Evolutionary conservation across 345 rosid genomes (phyloP), one percentile per base, ranked within the genome.

Genomic region (Erodium maritimum): DNA sequence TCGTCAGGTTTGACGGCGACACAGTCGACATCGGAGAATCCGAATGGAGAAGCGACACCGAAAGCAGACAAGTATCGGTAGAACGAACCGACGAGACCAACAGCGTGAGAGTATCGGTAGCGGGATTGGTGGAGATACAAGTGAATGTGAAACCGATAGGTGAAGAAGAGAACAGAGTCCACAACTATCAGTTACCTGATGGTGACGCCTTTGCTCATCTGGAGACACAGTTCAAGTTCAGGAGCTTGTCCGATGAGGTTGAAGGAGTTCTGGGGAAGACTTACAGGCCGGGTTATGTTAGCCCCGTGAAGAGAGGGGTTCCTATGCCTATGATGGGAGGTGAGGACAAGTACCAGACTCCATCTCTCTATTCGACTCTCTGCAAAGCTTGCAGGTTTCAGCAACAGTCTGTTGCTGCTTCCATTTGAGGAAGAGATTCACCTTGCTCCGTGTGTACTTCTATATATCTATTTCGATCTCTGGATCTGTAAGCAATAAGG

Each of bases 231-330:
- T 89, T 89, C 71, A 83, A 68, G 61, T 86, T 85, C 37, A 54
- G 61, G n/a, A 78, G 75, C n/a, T 65, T 84, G 63, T 74, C 79
- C 5, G 82, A 82, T 4, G 69, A 54, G 0, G 86, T 84, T 0
- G 96, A 86, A 59, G 96, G 96, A 18, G 79, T 89, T 62, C 59
- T 89, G 62, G 96, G 96, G n/a, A 84, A 82, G 74, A 86, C 91
- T 42, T 78, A 84, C 77, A 61, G 82, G 78, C 81, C 82, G 10
- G 81, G 61, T 25, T 86, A 86, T 55, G 73, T 76, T 0, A 86
- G 87, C 74, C 77, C 86, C 0, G 91, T 76, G 33, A 89, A 86
- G 73, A 71, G 57, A 21, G 96, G 95, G 12, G 95, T 84, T 20
- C 74, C 85, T 0, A 86, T 86, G 90, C 95, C 95, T 50, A 75